Conservation (phyloP, 768 basidiomycete genomes). For the Lactifluus hygrophoroides region DNA sequence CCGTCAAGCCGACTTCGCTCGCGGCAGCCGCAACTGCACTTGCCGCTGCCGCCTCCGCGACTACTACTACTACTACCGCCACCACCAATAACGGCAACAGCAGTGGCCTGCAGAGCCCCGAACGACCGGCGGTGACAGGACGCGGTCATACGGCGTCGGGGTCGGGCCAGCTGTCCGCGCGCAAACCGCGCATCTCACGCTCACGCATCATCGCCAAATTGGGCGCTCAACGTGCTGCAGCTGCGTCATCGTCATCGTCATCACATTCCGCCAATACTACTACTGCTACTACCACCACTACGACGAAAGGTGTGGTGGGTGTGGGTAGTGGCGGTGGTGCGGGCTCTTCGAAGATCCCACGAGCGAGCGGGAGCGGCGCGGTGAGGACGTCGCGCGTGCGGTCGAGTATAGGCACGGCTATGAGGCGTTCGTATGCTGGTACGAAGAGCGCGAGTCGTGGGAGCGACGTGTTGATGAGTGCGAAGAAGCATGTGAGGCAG, state of each 20-base stretch:
- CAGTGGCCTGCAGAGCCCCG: background rate
- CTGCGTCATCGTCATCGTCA: background rate
- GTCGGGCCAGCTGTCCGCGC: slow-evolving; percentile 32
- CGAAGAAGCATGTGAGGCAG: slow-evolving; percentile 66
- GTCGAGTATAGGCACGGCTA: slow-evolving; percentile 39
- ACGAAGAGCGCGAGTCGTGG: slow-evolving; percentile 25
- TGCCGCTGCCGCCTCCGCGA: background rate
- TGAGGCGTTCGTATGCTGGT: slow-evolving; percentile 28
- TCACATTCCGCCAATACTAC: slow-evolving; percentile 10
- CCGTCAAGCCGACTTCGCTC: slow-evolving; percentile 26
- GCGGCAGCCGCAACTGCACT: slow-evolving; percentile 24
- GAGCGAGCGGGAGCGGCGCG: slow-evolving; percentile 5
- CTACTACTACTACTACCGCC: background rate
- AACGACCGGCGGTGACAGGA: background rate
- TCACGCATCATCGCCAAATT: slow-evolving; percentile 72
- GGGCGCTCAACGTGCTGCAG: slow-evolving; percentile 59
- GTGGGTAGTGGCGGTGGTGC: no score
- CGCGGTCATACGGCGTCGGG: slow-evolving; percentile 17
- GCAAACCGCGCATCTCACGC: slow-evolving; percentile 72
- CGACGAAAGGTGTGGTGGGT: no score
- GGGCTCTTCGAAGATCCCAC: slow-evolving; percentile 5
- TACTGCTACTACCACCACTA: background rate
- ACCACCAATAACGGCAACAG: no score
- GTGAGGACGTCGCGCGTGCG: slow-evolving; percentile 26
- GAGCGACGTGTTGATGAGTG: slow-evolving; percentile 43